Base-by-base conservation (phyloP, 2,329 filamentous ascomycete genomes). In the Colletotrichum karsti region DNA sequence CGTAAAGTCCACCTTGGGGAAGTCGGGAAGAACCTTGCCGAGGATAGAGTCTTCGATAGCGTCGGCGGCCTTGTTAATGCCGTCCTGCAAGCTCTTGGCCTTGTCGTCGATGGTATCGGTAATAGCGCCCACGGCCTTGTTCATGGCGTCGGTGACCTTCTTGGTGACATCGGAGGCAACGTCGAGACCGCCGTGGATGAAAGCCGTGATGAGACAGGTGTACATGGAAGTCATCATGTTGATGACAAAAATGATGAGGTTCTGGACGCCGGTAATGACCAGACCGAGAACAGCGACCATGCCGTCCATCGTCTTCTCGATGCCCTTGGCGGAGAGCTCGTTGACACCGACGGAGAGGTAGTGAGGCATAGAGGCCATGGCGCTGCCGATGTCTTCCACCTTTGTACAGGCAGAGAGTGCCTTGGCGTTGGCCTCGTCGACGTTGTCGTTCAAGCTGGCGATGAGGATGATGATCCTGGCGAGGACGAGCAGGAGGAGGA, bases 361-460 rank as follows among this genome's bases (percentile, higher is more conserved):
- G 80, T 98, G 92, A 64, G 96, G 96, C 94, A 98, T 97, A 39
- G 96, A 98, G 41, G 95, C 96, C 93, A 99, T 95, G 69, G 94
- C 88, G 77, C 94, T 98, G 70, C 95, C 96, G 73, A 97, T 89
- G 72, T 93, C 93, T 82, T 99, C 95, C 53, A 98, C 95, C 78
- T 93, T 92, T 65, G 91, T 94, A 80, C 96, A 99, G 71, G 95
- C 94, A 58, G 93, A 92, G 59, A 97, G 87, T 24, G 96, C 95
- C 84, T 97, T 91, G 63, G 83, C 80, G 78, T 94, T 92, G 53
- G 96, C 95, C 63, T 90, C 90, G 60, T 81, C 88, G 71, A 98
- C 88, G 76, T 95, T 90, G 73, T 89, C 85, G 76, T 94, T 86
- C 70, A 98, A 87, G 73, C 88, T 87, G 62, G 87, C 86, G 62